Conservation (phyloP, 768 basidiomycete genomes). For the Serpula lacrymans region DNA sequence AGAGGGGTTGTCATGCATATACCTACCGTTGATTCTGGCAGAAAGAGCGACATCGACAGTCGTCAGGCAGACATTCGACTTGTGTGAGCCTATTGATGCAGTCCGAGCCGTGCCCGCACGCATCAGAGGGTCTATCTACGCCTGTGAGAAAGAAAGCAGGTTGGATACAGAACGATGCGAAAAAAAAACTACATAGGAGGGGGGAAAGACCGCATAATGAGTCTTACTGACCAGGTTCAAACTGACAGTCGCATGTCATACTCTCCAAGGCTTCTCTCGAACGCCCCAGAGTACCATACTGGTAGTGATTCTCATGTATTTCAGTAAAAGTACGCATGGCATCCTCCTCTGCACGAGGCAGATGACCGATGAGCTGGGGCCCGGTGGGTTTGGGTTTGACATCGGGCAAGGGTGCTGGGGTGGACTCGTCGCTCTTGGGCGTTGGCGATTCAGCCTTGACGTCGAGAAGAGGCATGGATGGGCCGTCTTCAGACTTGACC, state of each 20-base stretch:
- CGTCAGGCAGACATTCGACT: slow-evolving; percentile 89
- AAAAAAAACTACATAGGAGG: slow-evolving; percentile 2
- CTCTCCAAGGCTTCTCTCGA: slow-evolving; percentile 88
- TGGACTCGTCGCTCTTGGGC: slow-evolving; percentile 30
- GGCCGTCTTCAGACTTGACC: slow-evolving; percentile 14
- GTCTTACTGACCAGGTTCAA: slow-evolving; percentile 68
- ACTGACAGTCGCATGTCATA: slow-evolving; percentile 93
- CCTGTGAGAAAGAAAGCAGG: slow-evolving; percentile 42
- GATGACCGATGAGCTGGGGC: slow-evolving; percentile 74
- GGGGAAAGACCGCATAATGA: background rate
- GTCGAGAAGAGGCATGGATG: slow-evolving; percentile 22
- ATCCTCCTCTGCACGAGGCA: slow-evolving; percentile 71
- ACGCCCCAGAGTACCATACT: slow-evolving; percentile 81
- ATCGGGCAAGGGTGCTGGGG: slow-evolving; percentile 32
- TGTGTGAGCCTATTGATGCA: slow-evolving; percentile 98
- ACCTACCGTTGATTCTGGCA: slow-evolving; percentile 94
- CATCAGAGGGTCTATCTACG: slow-evolving; percentile 53
- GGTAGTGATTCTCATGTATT: slow-evolving; percentile 79
- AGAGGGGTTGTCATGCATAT: slow-evolving; percentile 6
- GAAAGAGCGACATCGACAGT: slow-evolving; percentile 77
- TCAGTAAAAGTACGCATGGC: slow-evolving; percentile 72
- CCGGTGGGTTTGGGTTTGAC: slow-evolving; percentile 33
- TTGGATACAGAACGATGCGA: slow-evolving; percentile 17
- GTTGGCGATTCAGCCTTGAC: slow-evolving; percentile 30
- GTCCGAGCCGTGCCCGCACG: slow-evolving; percentile 86